phyloP scores from a whole-genome alignment of 805 yeast species.

The Metschnikowia gelsemii region DNA sequence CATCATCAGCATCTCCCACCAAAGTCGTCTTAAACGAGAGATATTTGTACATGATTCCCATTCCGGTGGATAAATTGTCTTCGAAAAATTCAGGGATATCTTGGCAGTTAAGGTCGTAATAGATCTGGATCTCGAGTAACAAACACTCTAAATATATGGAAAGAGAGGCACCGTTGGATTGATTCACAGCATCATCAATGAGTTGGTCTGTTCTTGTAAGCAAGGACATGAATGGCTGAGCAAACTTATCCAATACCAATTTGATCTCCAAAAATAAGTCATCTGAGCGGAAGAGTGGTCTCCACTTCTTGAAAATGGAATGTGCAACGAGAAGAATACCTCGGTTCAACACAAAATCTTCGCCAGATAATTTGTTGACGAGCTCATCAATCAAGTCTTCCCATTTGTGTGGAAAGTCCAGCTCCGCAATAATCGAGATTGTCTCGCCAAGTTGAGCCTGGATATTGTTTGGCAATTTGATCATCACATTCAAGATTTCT shows the following conservation, averaged over 20 bases:
- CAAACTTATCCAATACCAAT: conserved; percentile 80
- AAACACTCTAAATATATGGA: conserved; percentile 65
- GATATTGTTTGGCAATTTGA: conserved; percentile 69
- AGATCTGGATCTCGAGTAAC: conserved; percentile 71
- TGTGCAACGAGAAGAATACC: conserved; percentile 92
- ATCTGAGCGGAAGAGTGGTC: conserved; percentile 90
- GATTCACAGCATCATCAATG: conserved; percentile 46
- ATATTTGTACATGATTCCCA: conserved; percentile 81
- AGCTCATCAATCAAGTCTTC: conserved; percentile 70
- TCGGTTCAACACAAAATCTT: conserved; percentile 72
- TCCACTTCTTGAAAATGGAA: conserved; percentile 94
- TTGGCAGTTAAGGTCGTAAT: conserved; percentile 93
- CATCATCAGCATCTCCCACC: conserved; percentile 53
- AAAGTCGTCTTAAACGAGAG: conserved; percentile 57
- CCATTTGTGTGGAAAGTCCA: conserved; percentile 95
- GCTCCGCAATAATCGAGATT: conserved; percentile 87
- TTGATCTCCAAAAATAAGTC: conserved; percentile 84
- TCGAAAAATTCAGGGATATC: conserved; percentile 98
- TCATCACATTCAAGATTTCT: conserved; percentile 86
- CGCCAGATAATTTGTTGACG: conserved; percentile 59
- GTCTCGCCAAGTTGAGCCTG: conserved; percentile 96
- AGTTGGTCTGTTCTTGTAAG: conserved; percentile 65
- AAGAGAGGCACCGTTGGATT: conserved; percentile 50
- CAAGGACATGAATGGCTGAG: conserved; percentile 72
- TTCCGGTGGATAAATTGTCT: conserved; percentile 74